Conservation (phyloP, 169 alveolate genomes). For the Plasmodium ovale region DNA sequence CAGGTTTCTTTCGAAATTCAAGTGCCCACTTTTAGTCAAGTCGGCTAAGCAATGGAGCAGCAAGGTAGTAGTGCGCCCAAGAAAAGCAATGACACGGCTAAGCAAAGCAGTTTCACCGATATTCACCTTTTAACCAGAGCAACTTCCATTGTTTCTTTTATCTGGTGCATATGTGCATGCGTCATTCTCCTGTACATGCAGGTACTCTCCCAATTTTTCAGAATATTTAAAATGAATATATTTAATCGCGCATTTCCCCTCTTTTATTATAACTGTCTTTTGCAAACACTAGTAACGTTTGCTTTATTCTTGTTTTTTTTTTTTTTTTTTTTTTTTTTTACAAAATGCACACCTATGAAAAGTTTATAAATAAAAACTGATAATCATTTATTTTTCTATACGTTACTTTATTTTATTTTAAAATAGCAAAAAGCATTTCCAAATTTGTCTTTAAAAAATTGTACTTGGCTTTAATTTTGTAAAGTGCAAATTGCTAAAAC, state of each 20-base stretch:
- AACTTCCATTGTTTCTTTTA: too few species aligned
- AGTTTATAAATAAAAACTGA: background rate
- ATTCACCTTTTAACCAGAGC: too few species aligned
- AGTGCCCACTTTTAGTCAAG: too few species aligned
- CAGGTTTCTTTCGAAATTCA: too few species aligned
- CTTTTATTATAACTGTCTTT: background rate
- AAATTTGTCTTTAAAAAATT: slow-evolving; percentile 17
- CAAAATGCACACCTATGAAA: background rate
- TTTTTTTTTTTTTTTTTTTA: slow-evolving; percentile 40
- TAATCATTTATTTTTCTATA: background rate
- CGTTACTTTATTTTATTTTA: background rate
- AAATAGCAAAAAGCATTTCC: background rate
- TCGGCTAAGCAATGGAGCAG: too few species aligned
- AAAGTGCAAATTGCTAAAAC: background rate
- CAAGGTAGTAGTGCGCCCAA: too few species aligned
- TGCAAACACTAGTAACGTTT: background rate
- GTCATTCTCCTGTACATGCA: background rate
- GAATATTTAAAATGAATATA: background rate
- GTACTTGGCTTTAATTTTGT: background rate
- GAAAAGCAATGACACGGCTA: too few species aligned
- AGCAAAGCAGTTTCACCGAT: too few species aligned
- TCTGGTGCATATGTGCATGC: background rate
- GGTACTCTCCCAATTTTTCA: slow-evolving; percentile 8
- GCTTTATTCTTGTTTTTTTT: too few species aligned
- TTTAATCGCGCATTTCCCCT: background rate